Evolutionary conservation across 495 filamentous ascomycete genomes (phyloP), one percentile per base, ranked within the genome.

Genomic region (Hyphodiscus hymeniophilus): DNA sequence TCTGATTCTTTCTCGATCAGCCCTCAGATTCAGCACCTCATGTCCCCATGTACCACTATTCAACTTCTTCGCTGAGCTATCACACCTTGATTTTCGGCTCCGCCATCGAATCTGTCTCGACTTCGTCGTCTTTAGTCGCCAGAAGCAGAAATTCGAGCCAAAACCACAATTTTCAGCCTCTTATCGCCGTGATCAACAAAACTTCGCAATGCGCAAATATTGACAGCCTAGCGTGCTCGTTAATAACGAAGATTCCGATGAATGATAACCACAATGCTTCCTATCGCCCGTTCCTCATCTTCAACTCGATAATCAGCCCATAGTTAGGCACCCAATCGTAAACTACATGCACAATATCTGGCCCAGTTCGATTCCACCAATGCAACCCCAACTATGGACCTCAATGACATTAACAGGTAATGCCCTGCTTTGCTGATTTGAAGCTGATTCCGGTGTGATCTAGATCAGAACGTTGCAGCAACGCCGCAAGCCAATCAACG

Each of bases 1-100:
- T 43, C 52, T 50, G 52, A 47, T 51, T 47, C 24, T 51, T 51
- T 51, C 48, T 45, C 43, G 47, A 48, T 51, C 48, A 51, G 41
- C 45, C 48, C 35, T 55, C 48, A 54, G 40, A 57, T 58, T 48
- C 56, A 59, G 49, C 56, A 59, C 56, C 49, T 59, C 48, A 52
- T 59, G 42, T 59, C 48, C 46, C 45, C 56, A 38, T 59, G 56
- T 59, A 59, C 50, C 52, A 59, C 20, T 59, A 59, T 52, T 55
- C 44, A 54, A 49, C 52, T 40, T 50, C 34, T 50, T 35, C 20
- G 52, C 49, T 50, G 56, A 50, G 56, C 49, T 57, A 44, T 52
- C 48, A 48, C 39, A 42, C 41, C 26, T 51, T 47, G 23, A 48
- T 23, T 49, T 33, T 45, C 46, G 51, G 47, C 46, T 38, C 30